These are phyloP conservation scores for Microcos paniculata DNA, from an alignment of 345 rosid genomes.

Conservation along the genomic window DNA sequence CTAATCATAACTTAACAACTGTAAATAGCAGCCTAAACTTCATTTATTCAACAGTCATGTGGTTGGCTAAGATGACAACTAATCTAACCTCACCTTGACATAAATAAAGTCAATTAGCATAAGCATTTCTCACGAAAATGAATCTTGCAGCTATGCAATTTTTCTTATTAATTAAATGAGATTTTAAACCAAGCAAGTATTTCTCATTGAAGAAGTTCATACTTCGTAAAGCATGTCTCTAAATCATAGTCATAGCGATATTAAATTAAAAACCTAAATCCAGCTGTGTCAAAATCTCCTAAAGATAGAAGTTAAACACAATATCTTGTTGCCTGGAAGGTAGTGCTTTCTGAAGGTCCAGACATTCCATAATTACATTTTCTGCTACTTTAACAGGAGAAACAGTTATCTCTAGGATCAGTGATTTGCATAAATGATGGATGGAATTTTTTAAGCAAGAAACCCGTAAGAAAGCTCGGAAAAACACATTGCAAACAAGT, in stretches of 20 bases:
- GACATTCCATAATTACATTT: background rate
- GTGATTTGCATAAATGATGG: background rate
- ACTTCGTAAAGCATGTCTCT: background rate
- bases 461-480: background rate
- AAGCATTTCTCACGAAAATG: background rate
- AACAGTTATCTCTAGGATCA: too few species aligned
- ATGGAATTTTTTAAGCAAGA: background rate
- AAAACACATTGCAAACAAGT: background rate
- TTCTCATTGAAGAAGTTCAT: background rate
- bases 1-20: too few species aligned
- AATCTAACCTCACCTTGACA: background rate
- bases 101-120: background rate
- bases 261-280: background rate
- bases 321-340: background rate
- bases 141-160: background rate
- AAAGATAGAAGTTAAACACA: background rate
- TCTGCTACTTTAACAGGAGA: background rate
- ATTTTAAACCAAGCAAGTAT: background rate
- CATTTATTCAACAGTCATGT: background rate
- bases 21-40: background rate
- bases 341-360: slow-evolving; percentile 4
- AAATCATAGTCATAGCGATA: background rate
- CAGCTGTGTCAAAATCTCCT: background rate
- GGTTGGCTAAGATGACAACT: background rate
- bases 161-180: background rate